Evolutionary conservation across 805 yeast species (phyloP).

Genomic region (Saccharomycopsis fermentans): DNA sequence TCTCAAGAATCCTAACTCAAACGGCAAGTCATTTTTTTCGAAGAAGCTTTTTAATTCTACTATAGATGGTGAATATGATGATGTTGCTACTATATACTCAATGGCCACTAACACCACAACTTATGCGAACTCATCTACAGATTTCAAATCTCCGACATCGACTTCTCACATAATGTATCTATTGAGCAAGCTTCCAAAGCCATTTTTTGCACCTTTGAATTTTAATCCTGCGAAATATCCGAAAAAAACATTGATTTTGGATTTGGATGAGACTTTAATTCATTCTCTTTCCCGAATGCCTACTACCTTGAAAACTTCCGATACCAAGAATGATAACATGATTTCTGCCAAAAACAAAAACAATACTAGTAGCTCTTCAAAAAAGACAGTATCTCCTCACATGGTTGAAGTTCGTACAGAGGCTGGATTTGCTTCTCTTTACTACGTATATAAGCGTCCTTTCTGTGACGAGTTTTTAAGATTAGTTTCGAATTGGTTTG

Average conservation of each 20-base stretch:
- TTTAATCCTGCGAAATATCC: conserved; percentile 31
- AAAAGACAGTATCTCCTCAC: conserved; percentile 37
- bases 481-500: conserved; percentile 78
- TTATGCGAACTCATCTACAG: conserved; percentile 5
- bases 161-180: conserved; percentile 20
- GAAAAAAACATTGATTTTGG: conserved; percentile 70
- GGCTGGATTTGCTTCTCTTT: conserved; percentile 65
- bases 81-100: conserved; percentile 14
- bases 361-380: conserved; percentile 23
- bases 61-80: conserved; percentile 20
- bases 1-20: background rate
- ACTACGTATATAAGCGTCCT: conserved; percentile 88
- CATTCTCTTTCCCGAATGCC: conserved; percentile 66
- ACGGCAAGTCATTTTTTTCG: background rate
- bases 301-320: background rate
- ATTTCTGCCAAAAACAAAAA: background rate
- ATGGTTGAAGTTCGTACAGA: conserved; percentile 74
- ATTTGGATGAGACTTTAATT: conserved; percentile 85
- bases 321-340: background rate
- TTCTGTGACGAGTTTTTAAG: conserved; percentile 76
- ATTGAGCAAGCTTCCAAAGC: conserved; percentile 30
- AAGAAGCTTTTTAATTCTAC: background rate
- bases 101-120: conserved; percentile 8
- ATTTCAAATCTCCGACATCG: conserved; percentile 18
- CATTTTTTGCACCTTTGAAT: conserved; percentile 32